phyloP scores from a whole-genome alignment of 495 filamentous ascomycete genomes.

The Sabuloglossum arenarium region DNA sequence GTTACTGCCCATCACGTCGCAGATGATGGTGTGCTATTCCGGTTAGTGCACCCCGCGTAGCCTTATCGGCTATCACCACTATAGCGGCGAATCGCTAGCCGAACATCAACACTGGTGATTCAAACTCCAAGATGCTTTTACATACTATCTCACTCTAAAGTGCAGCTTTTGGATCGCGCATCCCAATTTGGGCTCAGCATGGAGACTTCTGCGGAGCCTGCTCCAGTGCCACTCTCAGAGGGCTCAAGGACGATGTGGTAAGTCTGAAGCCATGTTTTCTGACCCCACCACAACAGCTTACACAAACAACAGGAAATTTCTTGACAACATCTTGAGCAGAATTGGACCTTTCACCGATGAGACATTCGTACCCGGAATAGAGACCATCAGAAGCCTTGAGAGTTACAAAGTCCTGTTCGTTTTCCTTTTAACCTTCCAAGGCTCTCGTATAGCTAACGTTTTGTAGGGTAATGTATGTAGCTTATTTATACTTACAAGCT shows the following conservation, averaged over 20 bases:
- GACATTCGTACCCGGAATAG: conserved; percentile 41
- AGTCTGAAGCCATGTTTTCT: neutral
- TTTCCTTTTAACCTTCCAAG: neutral
- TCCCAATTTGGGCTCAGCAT: too few relatives aligned
- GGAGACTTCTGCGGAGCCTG: neutral
- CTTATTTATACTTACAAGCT: neutral
- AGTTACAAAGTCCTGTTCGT: conserved; percentile 51
- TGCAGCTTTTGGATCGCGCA: too few relatives aligned
- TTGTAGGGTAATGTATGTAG: conserved; percentile 27
- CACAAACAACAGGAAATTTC: conserved; percentile 39
- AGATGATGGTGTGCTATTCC: too few relatives aligned
- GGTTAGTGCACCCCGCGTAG: neutral
- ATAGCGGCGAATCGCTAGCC: too few relatives aligned
- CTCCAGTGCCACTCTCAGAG: neutral
- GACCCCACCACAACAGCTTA: neutral
- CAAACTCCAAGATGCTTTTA: too few relatives aligned
- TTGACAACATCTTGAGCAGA: conserved; percentile 55
- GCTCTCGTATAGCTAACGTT: neutral
- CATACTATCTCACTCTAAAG: too few relatives aligned
- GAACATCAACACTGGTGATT: too few relatives aligned
- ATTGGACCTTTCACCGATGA: conserved; percentile 60
- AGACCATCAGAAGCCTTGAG: conserved; percentile 36
- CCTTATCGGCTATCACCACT: too few relatives aligned
- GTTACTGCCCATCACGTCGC: too few relatives aligned
- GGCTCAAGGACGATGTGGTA: neutral